Percentiles rank a stretch among this genome's conserved stretches.
Conservation (phyloP, 2,329 filamentous ascomycete species). For the Fusarium veterinarium region DNA sequence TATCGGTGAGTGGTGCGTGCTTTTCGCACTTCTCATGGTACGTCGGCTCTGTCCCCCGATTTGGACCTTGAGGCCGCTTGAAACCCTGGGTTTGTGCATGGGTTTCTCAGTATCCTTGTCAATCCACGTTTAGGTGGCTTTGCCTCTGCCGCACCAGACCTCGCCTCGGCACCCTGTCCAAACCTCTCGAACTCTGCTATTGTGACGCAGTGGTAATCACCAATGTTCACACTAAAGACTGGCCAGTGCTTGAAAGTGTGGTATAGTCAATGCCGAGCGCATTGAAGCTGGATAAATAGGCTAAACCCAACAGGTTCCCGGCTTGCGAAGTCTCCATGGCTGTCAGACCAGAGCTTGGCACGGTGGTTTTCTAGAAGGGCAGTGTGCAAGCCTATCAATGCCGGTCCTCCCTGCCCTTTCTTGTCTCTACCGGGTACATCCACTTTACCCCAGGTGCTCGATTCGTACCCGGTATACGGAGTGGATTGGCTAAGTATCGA, state of each 20-base stretch:
- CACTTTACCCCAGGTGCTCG: constrained; percentile 45
- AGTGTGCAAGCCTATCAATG: constrained; percentile 35
- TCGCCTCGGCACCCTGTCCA: constrained; percentile 34
- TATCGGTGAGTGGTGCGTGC: constrained; percentile 38
- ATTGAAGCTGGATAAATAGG: constrained; percentile 17
- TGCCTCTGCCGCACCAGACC: constrained; percentile 26
- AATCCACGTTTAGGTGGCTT: constrained; percentile 30
- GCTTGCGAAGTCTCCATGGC: constrained; percentile 24
- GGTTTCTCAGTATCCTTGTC: constrained; percentile 35
- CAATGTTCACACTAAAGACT: constrained; percentile 32
- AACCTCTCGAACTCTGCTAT: constrained; percentile 14
- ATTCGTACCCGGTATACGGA: constrained; percentile 36
- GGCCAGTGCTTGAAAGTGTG: constrained; percentile 19
- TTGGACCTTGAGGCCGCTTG: constrained; percentile 37
- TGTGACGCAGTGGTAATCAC: constrained; percentile 27
- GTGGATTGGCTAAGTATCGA: constrained; percentile 36
- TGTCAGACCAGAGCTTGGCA: constrained; percentile 19
- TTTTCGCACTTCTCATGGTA: constrained; percentile 22
- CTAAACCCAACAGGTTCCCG: constrained; percentile 21
- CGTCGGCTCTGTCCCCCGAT: constrained; percentile 38
- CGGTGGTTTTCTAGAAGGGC: constrained; percentile 39
- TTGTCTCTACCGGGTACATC: constrained; percentile 32
- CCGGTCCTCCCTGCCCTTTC: constrained; percentile 33
- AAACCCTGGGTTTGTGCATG: constrained; percentile 30
- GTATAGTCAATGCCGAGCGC: constrained; percentile 17